Conservation (phyloP, 352 stramenopile genomes). For the Phytophthora aleatoria region DNA sequence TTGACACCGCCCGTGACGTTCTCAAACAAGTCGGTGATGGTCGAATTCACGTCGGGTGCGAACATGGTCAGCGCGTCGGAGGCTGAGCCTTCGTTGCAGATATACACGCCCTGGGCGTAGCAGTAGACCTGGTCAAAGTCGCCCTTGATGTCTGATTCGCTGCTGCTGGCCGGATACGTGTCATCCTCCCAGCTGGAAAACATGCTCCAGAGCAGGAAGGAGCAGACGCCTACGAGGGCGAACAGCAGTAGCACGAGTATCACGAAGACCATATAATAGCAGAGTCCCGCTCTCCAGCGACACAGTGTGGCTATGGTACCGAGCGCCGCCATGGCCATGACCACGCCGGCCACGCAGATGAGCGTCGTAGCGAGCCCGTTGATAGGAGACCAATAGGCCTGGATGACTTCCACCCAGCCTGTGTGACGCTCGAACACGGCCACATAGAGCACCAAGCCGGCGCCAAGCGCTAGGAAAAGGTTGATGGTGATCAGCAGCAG, state of each 20-base stretch:
- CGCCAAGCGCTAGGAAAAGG: conserved; percentile 57
- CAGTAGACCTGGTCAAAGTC: conserved; percentile 75
- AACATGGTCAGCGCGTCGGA: conserved; percentile 56
- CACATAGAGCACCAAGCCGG: conserved; percentile 49
- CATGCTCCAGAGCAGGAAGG: conserved; percentile 52
- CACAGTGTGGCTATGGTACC: conserved; percentile 58
- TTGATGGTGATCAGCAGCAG: conserved; percentile 66
- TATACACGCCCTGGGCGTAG: conserved; percentile 70
- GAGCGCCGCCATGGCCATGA: conserved; percentile 59
- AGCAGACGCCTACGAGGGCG: conserved; percentile 42
- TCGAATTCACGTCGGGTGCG: conserved; percentile 39
- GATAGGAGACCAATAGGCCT: conserved; percentile 50
- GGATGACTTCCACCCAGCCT: conserved; percentile 59
- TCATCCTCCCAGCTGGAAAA: conserved; percentile 49
- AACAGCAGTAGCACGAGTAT: conserved; percentile 59
- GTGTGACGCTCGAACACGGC: conserved; percentile 48
- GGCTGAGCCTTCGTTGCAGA: conserved; percentile 62
- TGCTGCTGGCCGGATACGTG: conserved; percentile 46
- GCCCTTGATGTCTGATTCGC: conserved; percentile 47
- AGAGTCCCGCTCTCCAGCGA: conserved; percentile 55
- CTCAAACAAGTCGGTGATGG: conserved; percentile 35
- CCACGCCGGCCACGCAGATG: conserved; percentile 48
- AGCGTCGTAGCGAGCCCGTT: conserved; percentile 50
- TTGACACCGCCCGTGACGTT: conserved; percentile 59
- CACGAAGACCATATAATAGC: conserved; percentile 60